These are phyloP conservation scores for Wallemia hederae DNA, from an alignment of 1,284 basidiomycete genomes.

Conservation along the genomic window DNA sequence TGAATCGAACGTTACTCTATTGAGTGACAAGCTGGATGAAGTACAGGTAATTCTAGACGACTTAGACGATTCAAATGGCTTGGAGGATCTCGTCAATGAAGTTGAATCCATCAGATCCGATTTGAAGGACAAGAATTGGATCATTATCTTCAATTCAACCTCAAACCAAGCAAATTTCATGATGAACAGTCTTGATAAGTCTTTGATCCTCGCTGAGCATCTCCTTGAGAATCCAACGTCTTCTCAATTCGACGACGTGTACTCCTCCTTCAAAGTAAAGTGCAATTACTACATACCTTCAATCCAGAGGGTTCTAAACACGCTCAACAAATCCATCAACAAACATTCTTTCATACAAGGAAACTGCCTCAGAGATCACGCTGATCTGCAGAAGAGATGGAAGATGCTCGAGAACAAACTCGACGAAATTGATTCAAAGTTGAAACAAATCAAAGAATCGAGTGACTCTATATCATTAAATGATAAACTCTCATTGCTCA, in stretches of 20 bases:
- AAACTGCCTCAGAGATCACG: conserved; percentile 57
- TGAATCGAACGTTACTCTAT: too few relatives aligned
- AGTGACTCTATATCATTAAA: background rate
- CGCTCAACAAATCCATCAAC: conserved; percentile 67
- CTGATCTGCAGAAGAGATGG: conserved; percentile 61
- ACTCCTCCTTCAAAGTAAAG: conserved; percentile 39
- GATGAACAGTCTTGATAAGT: conserved; percentile 83
- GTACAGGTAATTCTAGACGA: background rate
- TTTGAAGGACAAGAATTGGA: conserved; percentile 80
- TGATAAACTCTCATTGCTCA: background rate
- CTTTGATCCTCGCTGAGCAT: conserved; percentile 35
- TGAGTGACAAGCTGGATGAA: background rate
- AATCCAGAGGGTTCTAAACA: conserved; percentile 65
- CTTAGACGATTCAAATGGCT: background rate
- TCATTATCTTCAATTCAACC: conserved; percentile 74
- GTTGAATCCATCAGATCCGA: conserved; percentile 58
- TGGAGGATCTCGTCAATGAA: conserved; percentile 38
- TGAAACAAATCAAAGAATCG: conserved; percentile 21
- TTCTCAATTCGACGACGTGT: background rate
- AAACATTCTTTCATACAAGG: conserved; percentile 82
- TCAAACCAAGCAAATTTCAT: conserved; percentile 77
- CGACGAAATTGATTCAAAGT: conserved; percentile 42
- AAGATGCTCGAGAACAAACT: conserved; percentile 43
- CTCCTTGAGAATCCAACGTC: conserved; percentile 23
- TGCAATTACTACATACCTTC: conserved; percentile 76